phyloP scores from a whole-genome alignment of 805 yeast species.

The Myxozyma nipponensis region DNA sequence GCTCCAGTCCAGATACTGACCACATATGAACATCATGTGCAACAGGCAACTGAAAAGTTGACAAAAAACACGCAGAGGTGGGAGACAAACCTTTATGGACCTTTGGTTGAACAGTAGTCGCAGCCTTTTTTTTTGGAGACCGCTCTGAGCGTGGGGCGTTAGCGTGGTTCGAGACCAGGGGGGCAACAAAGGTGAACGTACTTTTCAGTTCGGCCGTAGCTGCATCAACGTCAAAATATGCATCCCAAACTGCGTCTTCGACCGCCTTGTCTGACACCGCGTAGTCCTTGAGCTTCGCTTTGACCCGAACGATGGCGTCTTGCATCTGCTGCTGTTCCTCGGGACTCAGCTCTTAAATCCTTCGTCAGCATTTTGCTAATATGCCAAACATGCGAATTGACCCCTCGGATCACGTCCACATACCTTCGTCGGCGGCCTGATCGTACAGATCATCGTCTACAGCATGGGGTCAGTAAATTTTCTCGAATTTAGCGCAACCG shows the following conservation, averaged over 20 bases:
- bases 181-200: no score
- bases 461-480: neutral
- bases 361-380: no score
- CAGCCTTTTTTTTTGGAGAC: neutral
- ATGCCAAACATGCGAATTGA: no score
- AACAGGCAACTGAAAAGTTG: no score
- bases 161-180: no score
- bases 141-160: neutral
- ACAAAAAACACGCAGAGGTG: no score
- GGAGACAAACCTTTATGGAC: no score
- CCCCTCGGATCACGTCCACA: no score
- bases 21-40: neutral
- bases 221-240: conserved; percentile 53
- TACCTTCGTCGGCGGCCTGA: conserved; percentile 26
- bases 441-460: conserved; percentile 27
- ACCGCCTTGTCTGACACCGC: conserved; percentile 49
- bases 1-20: neutral
- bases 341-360: conserved; percentile 31
- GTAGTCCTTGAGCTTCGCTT: conserved; percentile 35
- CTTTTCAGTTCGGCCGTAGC: conserved; percentile 35
- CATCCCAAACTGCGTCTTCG: conserved; percentile 56
- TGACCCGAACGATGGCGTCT: conserved; percentile 29
- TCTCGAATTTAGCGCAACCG: neutral
- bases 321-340: conserved; percentile 33
- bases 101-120: no score